Evolutionary conservation across 2,329 filamentous ascomycete species (phyloP), one percentile per base, ranked within the genome.

Genomic region (Pseudopyricularia javanii): DNA sequence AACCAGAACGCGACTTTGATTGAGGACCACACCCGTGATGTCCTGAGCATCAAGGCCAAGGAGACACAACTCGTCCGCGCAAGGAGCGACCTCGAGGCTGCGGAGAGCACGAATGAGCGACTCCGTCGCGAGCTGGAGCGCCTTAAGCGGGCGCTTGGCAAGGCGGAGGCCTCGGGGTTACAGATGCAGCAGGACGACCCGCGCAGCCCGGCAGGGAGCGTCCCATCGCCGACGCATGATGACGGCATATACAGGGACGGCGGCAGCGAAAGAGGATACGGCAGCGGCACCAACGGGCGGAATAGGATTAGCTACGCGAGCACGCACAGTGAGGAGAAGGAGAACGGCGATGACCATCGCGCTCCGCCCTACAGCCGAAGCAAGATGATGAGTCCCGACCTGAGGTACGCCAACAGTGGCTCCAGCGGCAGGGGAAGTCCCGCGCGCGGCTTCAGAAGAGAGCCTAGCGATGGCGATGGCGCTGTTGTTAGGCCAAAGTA

Each of bases 1-100:
- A 94, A 95, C 62, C 89, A 96, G 65, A 98, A 98, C 62, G 93
- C 93, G 24, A 86, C 93, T 57, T 75, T 98, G 33, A 98, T 98
- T 56, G 93, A 98, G 68, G 91, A 97, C 62, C 91, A 97, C 66
- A 98, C 93, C 0, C 80, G 91, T 49, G 91, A 98, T 62, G 89
- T 96, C 0, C 75, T 98, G 43, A 93, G 90, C 60, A 94, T 98
- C 71, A 97, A 97, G 67, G 93, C 93, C 14, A 98, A 98, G 69
- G 93, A 98, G 68, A 97, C 93, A 3, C 93, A 98, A 62, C 78
- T 98, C 5, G 91, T 97, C 9, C 85, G 93, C 47, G 91, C 93
- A 11, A 80, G 91, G 53, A 90, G 87, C 58, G 93, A 98, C 62
- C 87, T 86, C 32, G 91, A 97, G 66, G 83, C 88, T 0, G 88